Conservation (phyloP, 306 rosid genomes). For the Carpinus viminea region DNA sequence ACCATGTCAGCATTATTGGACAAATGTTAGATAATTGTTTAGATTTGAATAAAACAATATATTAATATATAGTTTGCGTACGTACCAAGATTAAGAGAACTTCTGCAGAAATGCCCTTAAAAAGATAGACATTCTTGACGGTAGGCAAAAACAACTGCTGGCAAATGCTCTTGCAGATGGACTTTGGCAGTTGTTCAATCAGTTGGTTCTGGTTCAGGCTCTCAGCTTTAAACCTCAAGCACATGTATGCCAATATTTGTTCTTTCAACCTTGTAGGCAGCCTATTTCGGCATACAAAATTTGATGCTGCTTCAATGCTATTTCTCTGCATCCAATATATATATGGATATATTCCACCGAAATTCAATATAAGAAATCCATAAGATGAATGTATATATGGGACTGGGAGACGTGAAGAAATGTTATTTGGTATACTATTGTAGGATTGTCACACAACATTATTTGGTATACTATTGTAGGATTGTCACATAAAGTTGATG, state of each 20-base stretch:
- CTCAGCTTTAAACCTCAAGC: conserved; percentile 89
- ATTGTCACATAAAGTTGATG: too few relatives aligned
- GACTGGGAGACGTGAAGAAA: too few relatives aligned
- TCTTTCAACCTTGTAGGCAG: conserved; percentile 68
- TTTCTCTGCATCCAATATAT: conserved; percentile 52
- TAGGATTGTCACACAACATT: too few relatives aligned
- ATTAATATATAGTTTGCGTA: too few relatives aligned
- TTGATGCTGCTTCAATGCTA: conserved; percentile 85
- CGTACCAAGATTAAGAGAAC: conserved; percentile 52
- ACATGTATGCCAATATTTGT: conserved; percentile 90
- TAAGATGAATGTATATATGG: too few relatives aligned
- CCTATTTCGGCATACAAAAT: conserved; percentile 70
- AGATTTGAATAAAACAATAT: too few relatives aligned
- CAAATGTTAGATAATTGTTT: too few relatives aligned
- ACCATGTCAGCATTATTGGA: too few relatives aligned
- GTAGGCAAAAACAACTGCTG: conserved; percentile 71
- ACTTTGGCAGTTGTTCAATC: conserved; percentile 83
- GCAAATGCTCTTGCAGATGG: conserved; percentile 73
- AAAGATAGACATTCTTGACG: conserved; percentile 70
- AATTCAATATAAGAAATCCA: too few relatives aligned
- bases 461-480: too few relatives aligned
- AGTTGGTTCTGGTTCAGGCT: conserved; percentile 78
- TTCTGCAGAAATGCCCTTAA: conserved; percentile 73
- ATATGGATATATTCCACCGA: too few relatives aligned
- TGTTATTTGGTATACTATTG: too few relatives aligned